Base-by-base conservation (phyloP, 1,139 yeast species). In the Groenewaldozyma auringiensis region DNA sequence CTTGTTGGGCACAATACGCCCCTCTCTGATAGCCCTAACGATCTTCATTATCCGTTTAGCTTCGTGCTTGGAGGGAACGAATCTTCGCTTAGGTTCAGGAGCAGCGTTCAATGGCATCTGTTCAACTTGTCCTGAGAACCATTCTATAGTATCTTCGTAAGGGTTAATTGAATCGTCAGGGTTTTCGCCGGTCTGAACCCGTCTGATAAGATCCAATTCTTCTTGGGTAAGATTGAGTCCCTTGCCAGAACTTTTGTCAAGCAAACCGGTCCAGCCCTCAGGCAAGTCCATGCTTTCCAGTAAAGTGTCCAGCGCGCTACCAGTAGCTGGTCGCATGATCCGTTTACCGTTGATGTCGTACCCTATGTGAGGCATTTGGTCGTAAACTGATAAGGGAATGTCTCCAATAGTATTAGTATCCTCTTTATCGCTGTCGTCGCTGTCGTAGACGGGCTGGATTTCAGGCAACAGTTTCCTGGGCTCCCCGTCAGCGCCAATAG, bases 301-400 rank as follows among this genome's bases (percentile, higher is more conserved):
- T 53, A 92, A 73, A 56, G 82, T 83, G 61, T 92, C 97, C 56
- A 94, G 74, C 1, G 98, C 98, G 47, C 94, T 81, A 6, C 96
- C 96, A 60, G 86, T 84, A 14, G 97, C 98, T 11, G 99, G 99
- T 66, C 99, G 79, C 97, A 94, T 89, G 58, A 92, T 88, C 61
- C 98, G 79, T 64, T 88, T 89, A 60, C 99, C 98, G 64, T 94
- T 94, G 59, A 92, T 88, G 64, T 88, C 94, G 66, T 92, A 92
- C 46, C 98, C 98, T 53, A 92, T 81, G 63, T 94, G 98, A 1
- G 98, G 98, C 82, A 84, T 84, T 64, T 88, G 95, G 46, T 92
- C 99, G 63, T 92, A 92, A 1, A 96, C 96, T 20, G 92, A 78
- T 32, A 92, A 62, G 43, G 98, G 97, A 48, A 92, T 76, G 62